These are phyloP conservation scores for Keithomyces neogunnii DNA, from an alignment of 2,329 filamentous ascomycete species.

Conservation along the genomic window DNA sequence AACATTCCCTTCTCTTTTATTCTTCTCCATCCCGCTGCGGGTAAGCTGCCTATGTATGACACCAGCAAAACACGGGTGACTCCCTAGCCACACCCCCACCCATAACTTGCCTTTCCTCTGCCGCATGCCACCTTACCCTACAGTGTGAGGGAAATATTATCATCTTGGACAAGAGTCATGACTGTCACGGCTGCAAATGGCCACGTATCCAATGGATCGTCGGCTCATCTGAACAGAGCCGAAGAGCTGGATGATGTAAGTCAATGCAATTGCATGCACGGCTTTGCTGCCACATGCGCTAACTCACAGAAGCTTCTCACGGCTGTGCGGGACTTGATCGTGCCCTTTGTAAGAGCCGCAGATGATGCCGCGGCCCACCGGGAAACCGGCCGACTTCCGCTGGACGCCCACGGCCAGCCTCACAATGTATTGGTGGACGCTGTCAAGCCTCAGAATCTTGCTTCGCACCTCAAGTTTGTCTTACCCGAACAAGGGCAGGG, in stretches of 20 bases:
- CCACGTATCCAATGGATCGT: conserved; percentile 13
- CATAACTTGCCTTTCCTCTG: not conserved
- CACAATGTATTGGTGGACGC: conserved; percentile 56
- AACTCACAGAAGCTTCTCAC: conserved; percentile 49
- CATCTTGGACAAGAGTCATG: not conserved
- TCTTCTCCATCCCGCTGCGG: too few species aligned
- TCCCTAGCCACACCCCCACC: not conserved
- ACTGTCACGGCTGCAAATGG: conserved; percentile 12
- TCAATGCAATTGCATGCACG: not conserved
- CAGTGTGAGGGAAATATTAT: not conserved
- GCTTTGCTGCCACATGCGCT: not conserved
- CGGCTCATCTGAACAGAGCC: conserved; percentile 20
- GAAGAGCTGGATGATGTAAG: conserved; percentile 23
- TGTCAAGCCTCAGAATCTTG: conserved; percentile 48
- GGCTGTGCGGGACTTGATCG: conserved; percentile 57
- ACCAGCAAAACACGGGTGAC: not conserved
- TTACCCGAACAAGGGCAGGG: conserved; percentile 52
- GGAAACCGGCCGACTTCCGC: conserved; percentile 38
- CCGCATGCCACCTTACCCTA: conserved; percentile 1
- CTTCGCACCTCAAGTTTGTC: conserved; percentile 46
- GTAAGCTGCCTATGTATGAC: too few species aligned
- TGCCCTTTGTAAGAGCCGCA: conserved; percentile 63
- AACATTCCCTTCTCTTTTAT: too few species aligned
- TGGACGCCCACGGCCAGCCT: conserved; percentile 27
- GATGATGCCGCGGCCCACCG: conserved; percentile 52